Percentiles rank a stretch among this genome's conserved stretches.
Evolutionary conservation across 192 early-diverging fungal genomes (phyloP).

Genomic region (Coemansia sp.): DNA sequence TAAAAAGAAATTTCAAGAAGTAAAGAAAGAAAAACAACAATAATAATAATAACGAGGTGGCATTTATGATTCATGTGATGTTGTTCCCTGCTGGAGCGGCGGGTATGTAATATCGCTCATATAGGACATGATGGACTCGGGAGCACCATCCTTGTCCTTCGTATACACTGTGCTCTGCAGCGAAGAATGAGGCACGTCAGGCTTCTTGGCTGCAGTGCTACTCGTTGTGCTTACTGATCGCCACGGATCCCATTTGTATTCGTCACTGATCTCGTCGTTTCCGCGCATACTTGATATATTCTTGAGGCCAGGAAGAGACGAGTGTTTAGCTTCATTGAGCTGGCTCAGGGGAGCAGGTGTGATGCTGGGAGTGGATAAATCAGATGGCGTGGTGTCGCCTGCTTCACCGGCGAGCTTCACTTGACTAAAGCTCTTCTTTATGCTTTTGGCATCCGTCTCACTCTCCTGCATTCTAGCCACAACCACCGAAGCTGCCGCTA

Average conservation of each 20-base stretch:
- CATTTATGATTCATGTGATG: neutral
- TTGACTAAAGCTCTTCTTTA: slow-evolving; percentile 28
- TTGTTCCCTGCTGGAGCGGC: slow-evolving; percentile 32
- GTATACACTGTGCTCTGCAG: slow-evolving; percentile 43
- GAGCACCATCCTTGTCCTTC: slow-evolving; percentile 11
- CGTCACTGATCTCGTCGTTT: neutral
- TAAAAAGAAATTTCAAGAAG: neutral
- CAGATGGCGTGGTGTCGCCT: slow-evolving; percentile 20
- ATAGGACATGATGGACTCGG: slow-evolving; percentile 31
- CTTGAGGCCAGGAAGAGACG: slow-evolving; percentile 43
- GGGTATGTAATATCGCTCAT: slow-evolving; percentile 52
- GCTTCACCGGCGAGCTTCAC: slow-evolving; percentile 31
- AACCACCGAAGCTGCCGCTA: neutral
- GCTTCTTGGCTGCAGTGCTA: slow-evolving; percentile 1
- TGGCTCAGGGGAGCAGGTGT: slow-evolving; percentile 1
- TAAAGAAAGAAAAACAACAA: neutral
- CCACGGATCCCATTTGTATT: slow-evolving; percentile 49
- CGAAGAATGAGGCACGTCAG: slow-evolving; percentile 25
- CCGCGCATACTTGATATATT: slow-evolving; percentile 7
- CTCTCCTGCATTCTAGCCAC: neutral
- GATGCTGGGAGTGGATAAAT: slow-evolving; percentile 1
- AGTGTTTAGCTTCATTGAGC: slow-evolving; percentile 19
- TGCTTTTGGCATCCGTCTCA: neutral
- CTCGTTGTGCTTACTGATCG: slow-evolving; percentile 37
- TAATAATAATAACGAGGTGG: neutral